Base-by-base conservation (phyloP, 2,329 filamentous ascomycete genomes). In the Teratosphaeria zuluensis region DNA sequence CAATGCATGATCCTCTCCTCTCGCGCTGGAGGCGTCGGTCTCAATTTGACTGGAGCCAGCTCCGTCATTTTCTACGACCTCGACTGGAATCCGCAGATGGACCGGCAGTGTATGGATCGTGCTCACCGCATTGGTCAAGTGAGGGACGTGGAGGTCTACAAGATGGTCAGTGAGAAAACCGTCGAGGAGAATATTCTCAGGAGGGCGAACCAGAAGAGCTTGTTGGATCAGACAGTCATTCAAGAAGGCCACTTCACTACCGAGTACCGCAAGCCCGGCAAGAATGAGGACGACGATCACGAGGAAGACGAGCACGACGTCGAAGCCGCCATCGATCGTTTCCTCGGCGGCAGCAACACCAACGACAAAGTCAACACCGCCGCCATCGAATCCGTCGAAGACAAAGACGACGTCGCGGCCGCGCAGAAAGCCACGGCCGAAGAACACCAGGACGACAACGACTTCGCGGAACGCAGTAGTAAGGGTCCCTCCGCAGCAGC, bases 21-120 rank as follows among this genome's bases (percentile, higher is more conserved):
- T 55, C 85, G 94, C 59, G 96, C 94, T 0, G 94, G 94, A 65
- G 94, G 94, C 58, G 80, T 99, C 0, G 94, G 94, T 59, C 95
- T 99, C 77, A 99, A 99, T 68, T 80, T 99, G 51, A 97, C 92
- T 0, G 94, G 94, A 54, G 94, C 94, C 4, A 94, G 97, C 72
- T 96, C 92, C 0, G 94, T 99, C 68, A 96, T 99, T 65, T 99
- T 99, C 74, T 99, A 97, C 75, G 94, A 99, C 69, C 86, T 97
- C 60, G 94, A 99, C 72, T 99, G 95, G 95, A 99, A 99, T 68
- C 94, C 94, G 0, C 94, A 95, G 56, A 99, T 99, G 94, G 94
- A 99, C 77, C 96, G 96, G 74, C 94, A 99, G 74, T 99, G 94
- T 69, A 95, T 99, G 75, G 95, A 99, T 72, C 85, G 94, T 68